A percentile compares a stretch with the other conserved stretches of the same genome.
Evolutionary conservation across 2,329 filamentous ascomycete genomes (phyloP).

Genomic region (Stromatinia cepivora): DNA sequence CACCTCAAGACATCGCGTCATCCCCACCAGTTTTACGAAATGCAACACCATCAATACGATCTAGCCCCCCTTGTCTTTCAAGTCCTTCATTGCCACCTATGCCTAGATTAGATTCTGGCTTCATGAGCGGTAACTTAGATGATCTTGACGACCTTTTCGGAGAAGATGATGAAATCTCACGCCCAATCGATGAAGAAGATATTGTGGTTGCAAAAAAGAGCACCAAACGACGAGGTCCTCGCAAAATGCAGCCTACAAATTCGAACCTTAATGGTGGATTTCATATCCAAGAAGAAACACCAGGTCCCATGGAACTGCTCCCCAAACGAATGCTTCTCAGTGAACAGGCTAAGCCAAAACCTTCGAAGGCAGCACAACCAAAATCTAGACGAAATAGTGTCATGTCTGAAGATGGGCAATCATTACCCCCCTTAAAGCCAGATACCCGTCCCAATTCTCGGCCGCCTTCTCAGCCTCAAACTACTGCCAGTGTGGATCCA

Average conservation of each 20-base stretch:
- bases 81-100: conserved; percentile 62
- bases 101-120: conserved; percentile 68
- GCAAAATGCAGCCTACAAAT: conserved; percentile 24
- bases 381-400: conserved; percentile 38
- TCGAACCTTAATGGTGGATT: conserved; percentile 34
- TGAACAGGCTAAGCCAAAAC: conserved; percentile 32
- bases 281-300: conserved; percentile 42
- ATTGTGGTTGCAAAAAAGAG: conserved; percentile 42
- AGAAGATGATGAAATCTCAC: conserved; percentile 49
- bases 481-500: conserved; percentile 10
- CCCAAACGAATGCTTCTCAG: conserved; percentile 42
- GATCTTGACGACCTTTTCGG: conserved; percentile 53
- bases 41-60: conserved; percentile 62
- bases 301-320: conserved; percentile 47
- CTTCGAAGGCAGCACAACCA: conserved; percentile 38
- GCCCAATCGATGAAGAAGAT: conserved; percentile 44
- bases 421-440: conserved; percentile 32
- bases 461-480: conserved; percentile 5
- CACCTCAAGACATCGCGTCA: conserved; percentile 81
- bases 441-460: conserved; percentile 25
- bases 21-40: conserved; percentile 79
- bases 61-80: conserved; percentile 74
- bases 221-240: conserved; percentile 29
- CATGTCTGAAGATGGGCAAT: conserved; percentile 39
- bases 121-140: conserved; percentile 72